Percentiles rank a stretch among this genome's conserved stretches.
Conservation (phyloP, 768 basidiomycete species). For the Rhodotorula diobovata region DNA sequence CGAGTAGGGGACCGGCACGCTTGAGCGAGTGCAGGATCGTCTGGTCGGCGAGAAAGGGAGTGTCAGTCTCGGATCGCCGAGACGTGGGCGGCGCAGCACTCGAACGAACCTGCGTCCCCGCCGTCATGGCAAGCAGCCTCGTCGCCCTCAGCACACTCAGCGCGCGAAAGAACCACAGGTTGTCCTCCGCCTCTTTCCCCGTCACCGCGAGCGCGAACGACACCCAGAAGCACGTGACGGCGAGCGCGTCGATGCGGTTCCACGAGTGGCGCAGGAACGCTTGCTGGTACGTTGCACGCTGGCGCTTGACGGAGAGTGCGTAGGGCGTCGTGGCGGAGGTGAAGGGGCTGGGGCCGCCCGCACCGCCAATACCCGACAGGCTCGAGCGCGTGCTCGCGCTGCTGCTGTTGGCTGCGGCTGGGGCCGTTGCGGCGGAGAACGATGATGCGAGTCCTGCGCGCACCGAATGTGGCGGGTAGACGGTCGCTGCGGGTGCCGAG, state of each 20-base stretch:
- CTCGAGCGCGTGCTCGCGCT: neutral
- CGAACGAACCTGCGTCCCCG: constrained; percentile 80
- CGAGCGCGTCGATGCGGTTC: constrained; percentile 82
- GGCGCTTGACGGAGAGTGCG: constrained; percentile 47
- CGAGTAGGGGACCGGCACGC: constrained; percentile 78
- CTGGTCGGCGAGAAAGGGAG: constrained; percentile 44
- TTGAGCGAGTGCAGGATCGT: constrained; percentile 91
- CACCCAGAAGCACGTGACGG: constrained; percentile 82
- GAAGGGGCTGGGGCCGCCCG: neutral
- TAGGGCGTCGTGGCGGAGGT: constrained; percentile 45
- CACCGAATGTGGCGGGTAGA: constrained; percentile 5
- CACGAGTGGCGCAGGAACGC: constrained; percentile 91
- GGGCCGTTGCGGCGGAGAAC: neutral
- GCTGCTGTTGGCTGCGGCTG: neutral
- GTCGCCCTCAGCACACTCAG: constrained; percentile 78
- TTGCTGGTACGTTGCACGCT: constrained; percentile 49
- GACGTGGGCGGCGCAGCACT: neutral
- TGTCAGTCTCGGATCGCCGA: neutral
- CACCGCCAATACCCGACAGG: neutral
- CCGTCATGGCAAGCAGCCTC: constrained; percentile 76
- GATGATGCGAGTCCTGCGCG: neutral
- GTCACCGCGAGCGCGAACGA: constrained; percentile 65
- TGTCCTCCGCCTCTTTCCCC: constrained; percentile 61
- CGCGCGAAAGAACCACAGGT: constrained; percentile 77
- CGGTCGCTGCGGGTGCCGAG: neutral